Conservation (phyloP, 495 filamentous ascomycete species). For the Podospora didyma region DNA sequence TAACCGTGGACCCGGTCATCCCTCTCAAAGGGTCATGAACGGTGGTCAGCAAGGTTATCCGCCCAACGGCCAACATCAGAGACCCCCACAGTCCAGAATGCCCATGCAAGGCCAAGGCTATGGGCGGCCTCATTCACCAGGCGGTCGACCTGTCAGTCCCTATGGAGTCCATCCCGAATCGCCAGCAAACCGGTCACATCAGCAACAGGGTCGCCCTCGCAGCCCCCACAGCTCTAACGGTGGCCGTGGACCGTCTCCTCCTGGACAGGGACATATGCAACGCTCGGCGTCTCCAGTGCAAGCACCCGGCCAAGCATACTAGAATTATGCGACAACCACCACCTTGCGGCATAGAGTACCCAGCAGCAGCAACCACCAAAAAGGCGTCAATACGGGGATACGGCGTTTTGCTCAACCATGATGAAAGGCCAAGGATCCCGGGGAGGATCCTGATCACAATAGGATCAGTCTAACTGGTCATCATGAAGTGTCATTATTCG, state of each 20-base stretch:
- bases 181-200: conserved; percentile 23
- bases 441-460: not conserved
- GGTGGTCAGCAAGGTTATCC: conserved; percentile 25
- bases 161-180: conserved; percentile 23
- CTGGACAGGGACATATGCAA: conserved; percentile 58
- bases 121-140: conserved; percentile 13
- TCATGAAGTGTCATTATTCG: not conserved
- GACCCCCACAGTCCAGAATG: not conserved
- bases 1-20: conserved; percentile 5
- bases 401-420: not conserved
- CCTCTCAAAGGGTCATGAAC: not conserved
- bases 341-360: not conserved
- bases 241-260: conserved; percentile 47
- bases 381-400: not conserved
- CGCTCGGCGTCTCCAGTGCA: conserved; percentile 31
- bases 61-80: not conserved
- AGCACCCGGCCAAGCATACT: conserved; percentile 43
- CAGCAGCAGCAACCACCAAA: not conserved
- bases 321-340: too few species aligned
- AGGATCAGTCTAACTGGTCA: not conserved
- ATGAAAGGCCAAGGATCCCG: not conserved
- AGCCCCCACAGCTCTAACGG: conserved; percentile 20
- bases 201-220: conserved; percentile 25
- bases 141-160: conserved; percentile 19
- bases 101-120: not conserved